Evolutionary conservation across 2,329 filamentous ascomycete genomes (phyloP).

Genomic region (Reticulascus tulasneorum): DNA sequence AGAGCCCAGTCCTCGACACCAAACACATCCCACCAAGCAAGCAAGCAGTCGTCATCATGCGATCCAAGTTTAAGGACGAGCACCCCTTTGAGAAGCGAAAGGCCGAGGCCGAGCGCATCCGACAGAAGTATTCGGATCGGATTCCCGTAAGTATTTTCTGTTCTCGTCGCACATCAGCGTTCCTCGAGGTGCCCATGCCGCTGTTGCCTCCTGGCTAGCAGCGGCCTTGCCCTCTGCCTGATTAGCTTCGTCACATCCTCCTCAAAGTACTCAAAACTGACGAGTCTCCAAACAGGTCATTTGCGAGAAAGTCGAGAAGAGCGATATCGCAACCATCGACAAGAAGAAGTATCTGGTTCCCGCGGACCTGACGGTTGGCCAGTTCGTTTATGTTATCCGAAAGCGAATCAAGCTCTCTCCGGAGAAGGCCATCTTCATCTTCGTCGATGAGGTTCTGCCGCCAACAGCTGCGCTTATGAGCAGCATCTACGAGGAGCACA

Average conservation of each 20-base stretch:
- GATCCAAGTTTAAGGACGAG: conserved; percentile 99
- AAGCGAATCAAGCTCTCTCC: conserved; percentile 99
- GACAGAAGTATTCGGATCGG: conserved; percentile 97
- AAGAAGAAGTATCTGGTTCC: conserved; percentile 99
- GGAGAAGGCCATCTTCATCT: conserved; percentile 99
- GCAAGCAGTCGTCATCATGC: conserved; percentile 62
- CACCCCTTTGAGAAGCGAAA: conserved; percentile 99
- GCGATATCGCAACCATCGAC: conserved; percentile 98
- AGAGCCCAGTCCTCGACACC: conserved; percentile 9
- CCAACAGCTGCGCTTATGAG: conserved; percentile 98
- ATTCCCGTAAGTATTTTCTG: conserved; percentile 73
- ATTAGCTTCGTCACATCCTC: conserved; percentile 1
- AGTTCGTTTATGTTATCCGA: conserved; percentile 99
- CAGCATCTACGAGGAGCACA: conserved; percentile 99
- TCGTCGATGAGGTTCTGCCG: conserved; percentile 95
- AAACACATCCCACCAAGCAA: conserved; percentile 13
- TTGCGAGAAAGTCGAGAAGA: conserved; percentile 99
- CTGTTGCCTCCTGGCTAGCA: not conserved
- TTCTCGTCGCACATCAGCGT: too few species aligned
- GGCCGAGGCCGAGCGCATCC: conserved; percentile 98
- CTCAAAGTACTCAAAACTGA: conserved; percentile 14
- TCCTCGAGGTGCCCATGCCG: not conserved
- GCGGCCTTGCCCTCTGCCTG: not conserved
- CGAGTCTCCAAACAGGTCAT: conserved; percentile 65
- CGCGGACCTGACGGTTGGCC: conserved; percentile 93